A percentile compares a stretch with the other conserved stretches of the same genome.
Evolutionary conservation across 495 filamentous ascomycete species (phyloP).

Genomic region (Friedmanniomyces endolithicus): DNA sequence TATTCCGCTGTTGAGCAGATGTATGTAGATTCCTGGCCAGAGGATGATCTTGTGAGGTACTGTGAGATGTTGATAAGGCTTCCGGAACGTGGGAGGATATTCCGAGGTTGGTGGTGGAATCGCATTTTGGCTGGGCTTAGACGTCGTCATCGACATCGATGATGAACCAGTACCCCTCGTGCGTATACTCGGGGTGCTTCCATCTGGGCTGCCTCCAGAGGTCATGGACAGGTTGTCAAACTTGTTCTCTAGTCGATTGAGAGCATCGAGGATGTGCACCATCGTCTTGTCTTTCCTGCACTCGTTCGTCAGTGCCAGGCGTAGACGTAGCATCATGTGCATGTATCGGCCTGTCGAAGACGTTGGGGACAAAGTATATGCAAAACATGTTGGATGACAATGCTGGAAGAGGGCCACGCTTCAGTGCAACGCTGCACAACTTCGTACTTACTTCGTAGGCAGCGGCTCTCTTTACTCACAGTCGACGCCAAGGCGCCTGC

Average conservation of each 20-base stretch:
- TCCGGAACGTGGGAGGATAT: constrained; percentile 6
- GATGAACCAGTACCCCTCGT: constrained; percentile 1
- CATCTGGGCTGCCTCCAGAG: not conserved
- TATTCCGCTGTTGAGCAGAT: constrained; percentile 34
- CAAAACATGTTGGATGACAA: too few relatives aligned
- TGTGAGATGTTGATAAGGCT: constrained; percentile 38
- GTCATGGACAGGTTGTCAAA: constrained; percentile 33
- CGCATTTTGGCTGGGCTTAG: not conserved
- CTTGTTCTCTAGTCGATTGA: constrained; percentile 41
- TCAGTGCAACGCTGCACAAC: not conserved
- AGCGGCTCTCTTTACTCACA: constrained; percentile 49
- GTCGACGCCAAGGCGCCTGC: constrained; percentile 37
- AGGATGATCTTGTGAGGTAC: constrained; percentile 45
- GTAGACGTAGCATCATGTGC: too few relatives aligned
- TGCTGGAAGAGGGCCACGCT: too few relatives aligned
- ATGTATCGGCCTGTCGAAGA: too few relatives aligned
- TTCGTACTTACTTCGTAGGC: constrained; percentile 46
- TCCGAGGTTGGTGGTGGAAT: not conserved
- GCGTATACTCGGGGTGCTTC: constrained; percentile 1
- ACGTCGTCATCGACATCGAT: not conserved
- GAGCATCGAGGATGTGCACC: constrained; percentile 44
- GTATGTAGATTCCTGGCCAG: constrained; percentile 42
- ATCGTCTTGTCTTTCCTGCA: constrained; percentile 50
- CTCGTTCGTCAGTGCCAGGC: too few relatives aligned
- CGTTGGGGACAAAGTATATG: too few relatives aligned